A percentile compares a stretch with the other conserved stretches of the same genome.
phyloP scores from a whole-genome alignment of 1,284 basidiomycete genomes.

The Ustilago esculenta region DNA sequence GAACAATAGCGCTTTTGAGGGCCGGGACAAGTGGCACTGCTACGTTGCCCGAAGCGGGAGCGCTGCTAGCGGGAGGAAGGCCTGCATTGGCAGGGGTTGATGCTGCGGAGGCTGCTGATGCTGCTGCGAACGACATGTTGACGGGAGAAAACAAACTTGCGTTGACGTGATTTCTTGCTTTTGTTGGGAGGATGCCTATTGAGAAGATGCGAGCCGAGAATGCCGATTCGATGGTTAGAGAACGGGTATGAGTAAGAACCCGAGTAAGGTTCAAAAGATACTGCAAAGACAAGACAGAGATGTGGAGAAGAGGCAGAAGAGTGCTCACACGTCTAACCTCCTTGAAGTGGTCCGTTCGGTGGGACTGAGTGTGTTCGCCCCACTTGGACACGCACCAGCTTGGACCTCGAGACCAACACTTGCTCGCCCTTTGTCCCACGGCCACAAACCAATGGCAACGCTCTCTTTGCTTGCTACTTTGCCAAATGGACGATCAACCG shows the following conservation, averaged over 20 bases:
- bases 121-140: constrained; percentile 44
- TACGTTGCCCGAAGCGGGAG: neutral
- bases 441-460: neutral
- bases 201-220: neutral
- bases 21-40: constrained; percentile 29
- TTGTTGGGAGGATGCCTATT: neutral
- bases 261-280: neutral
- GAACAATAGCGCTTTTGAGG: constrained; percentile 61
- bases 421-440: neutral
- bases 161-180: neutral
- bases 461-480: neutral
- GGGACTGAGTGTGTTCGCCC: neutral
- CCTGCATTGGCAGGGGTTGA: constrained; percentile 25
- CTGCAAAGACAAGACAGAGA: neutral
- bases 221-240: no score
- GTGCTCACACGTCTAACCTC: neutral
- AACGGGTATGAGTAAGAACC: neutral
- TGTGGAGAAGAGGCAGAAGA: neutral
- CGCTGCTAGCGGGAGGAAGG: constrained; percentile 2
- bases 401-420: constrained; percentile 23
- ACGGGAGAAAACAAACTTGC: neutral
- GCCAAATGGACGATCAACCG: constrained; percentile 8
- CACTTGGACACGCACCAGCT: neutral
- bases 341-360: constrained; percentile 25
- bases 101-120: constrained; percentile 49